Base-by-base conservation (phyloP, 176 grass and related monocot genomes). In the Raddia guianensis region DNA sequence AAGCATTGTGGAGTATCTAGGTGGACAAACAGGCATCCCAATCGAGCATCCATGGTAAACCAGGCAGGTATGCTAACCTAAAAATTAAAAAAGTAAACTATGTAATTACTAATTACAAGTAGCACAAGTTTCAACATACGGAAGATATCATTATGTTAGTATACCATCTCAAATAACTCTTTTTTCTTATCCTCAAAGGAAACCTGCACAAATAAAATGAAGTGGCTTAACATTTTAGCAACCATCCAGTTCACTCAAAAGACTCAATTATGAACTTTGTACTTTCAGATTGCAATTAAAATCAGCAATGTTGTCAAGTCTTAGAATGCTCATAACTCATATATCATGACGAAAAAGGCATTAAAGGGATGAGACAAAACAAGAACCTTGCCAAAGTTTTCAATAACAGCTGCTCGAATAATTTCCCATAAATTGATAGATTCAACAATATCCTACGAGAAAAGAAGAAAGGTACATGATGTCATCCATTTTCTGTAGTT, bases 121-220 rank as follows among this genome's bases (percentile, higher is more conserved):
- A 51, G 12, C 54, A 49, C 7, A 13, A 42, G 35, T 73, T 78
- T 65, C 35, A 61, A 73, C 63, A 89, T 64, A 77, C n/a, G 65
- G 46, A 62, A 69, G 61, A 60, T 42, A 52, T 48, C 8, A 60
- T 51, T 32, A 48, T 18, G 83, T 54, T 68, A 66, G 72, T 50
- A 56, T 95, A 95, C 96, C 96, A 92, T 95, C 83, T 99, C 96
- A 93, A 95, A 99, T 72, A 99, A 68, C 57, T 99, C 96, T 21
- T 95, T 94, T 89, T 99, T 99, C 73, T 93, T 99, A 79, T 99
- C 90, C 7, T 95, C 96, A 61, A 99, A 99, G 55, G 92, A 91
- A 86, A 99, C 86, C 96, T 99, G 84, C 92, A 84, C 18, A 53
- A 43, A 60, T 14, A 89, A 76, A 93, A 78, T 5, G 15, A 62